Conservation (phyloP, 2,329 filamentous ascomycete genomes). For the Penicillium nordicum region DNA sequence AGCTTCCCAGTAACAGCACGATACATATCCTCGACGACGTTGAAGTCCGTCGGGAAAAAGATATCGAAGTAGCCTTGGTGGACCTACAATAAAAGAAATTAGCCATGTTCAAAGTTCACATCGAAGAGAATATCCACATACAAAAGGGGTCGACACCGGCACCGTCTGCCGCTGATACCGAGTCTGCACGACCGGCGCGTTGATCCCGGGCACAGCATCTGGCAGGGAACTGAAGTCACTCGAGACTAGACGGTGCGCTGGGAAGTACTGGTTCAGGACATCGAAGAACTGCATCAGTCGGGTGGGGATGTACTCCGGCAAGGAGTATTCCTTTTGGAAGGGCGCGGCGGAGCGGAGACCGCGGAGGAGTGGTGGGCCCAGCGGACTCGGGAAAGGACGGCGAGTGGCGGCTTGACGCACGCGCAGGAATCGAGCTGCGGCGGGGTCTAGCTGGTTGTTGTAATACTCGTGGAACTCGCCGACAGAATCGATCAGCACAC, state of each 20-base stretch:
- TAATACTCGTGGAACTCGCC: constrained; percentile 98
- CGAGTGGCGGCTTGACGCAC: constrained; percentile 71
- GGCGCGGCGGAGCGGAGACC: constrained; percentile 63
- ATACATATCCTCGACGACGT: constrained; percentile 86
- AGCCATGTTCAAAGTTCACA: not conserved
- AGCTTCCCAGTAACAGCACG: constrained; percentile 88
- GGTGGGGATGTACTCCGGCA: constrained; percentile 91
- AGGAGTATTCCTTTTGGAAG: constrained; percentile 70
- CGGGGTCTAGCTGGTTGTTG: constrained; percentile 71
- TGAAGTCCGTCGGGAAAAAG: constrained; percentile 94
- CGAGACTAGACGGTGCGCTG: constrained; percentile 79
- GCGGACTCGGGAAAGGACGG: constrained; percentile 41
- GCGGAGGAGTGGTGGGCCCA: constrained; percentile 53
- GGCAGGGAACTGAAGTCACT: constrained; percentile 88
- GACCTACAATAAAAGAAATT: constrained; percentile 54
- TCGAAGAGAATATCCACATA: constrained; percentile 49
- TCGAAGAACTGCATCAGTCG: constrained; percentile 96
- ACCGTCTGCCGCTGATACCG: constrained; percentile 83
- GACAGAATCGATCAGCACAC: constrained; percentile 75
- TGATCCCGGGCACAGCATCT: constrained; percentile 76
- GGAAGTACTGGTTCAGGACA: constrained; percentile 82
- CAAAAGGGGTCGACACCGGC: constrained; percentile 83
- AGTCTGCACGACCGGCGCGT: constrained; percentile 95
- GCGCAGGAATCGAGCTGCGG: constrained; percentile 76
- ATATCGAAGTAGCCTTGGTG: constrained; percentile 99